These are phyloP conservation scores for Saturnispora gosingensis DNA, from an alignment of 805 yeast genomes.

Conservation along the genomic window DNA sequence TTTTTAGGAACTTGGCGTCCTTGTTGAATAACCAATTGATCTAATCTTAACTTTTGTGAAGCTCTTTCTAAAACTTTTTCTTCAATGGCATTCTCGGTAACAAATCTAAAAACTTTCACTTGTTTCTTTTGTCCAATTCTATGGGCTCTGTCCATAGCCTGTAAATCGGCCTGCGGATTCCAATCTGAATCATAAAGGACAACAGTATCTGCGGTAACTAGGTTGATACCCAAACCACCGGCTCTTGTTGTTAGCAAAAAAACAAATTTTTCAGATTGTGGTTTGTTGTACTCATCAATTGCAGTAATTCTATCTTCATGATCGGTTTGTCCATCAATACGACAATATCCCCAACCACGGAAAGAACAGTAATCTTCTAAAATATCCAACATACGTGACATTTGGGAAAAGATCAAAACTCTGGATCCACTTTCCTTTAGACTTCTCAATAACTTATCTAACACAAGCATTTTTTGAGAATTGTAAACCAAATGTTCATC, in stretches of 20 bases:
- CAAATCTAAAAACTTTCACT: conserved; percentile 84
- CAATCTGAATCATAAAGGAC: conserved; percentile 88
- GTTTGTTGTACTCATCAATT: conserved; percentile 83
- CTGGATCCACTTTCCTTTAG: conserved; percentile 73
- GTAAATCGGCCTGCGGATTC: conserved; percentile 97
- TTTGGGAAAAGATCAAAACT: conserved; percentile 85
- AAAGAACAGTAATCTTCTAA: conserved; percentile 86
- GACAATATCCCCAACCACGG: conserved; percentile 75
- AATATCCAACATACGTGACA: conserved; percentile 84
- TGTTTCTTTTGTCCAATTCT: conserved; percentile 96
- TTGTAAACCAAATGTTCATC: conserved; percentile 90
- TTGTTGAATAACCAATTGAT: conserved; percentile 93
- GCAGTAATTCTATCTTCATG: conserved; percentile 91
- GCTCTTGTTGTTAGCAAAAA: conserved; percentile 90
- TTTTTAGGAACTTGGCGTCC: conserved; percentile 40
- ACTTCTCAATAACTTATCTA: conserved; percentile 73
- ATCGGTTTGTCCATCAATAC: conserved; percentile 89
- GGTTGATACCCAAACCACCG: conserved; percentile 91
- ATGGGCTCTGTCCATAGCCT: conserved; percentile 98
- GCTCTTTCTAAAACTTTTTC: conserved; percentile 95
- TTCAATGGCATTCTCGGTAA: conserved; percentile 92
- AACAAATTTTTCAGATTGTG: conserved; percentile 72
- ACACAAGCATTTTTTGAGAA: conserved; percentile 82
- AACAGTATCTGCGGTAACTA: conserved; percentile 87
- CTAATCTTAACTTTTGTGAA: conserved; percentile 84